Evolutionary conservation across 2,329 filamentous ascomycete genomes (phyloP), one percentile per base, ranked within the genome.

Genomic region (Neofusicoccum laricinum): DNA sequence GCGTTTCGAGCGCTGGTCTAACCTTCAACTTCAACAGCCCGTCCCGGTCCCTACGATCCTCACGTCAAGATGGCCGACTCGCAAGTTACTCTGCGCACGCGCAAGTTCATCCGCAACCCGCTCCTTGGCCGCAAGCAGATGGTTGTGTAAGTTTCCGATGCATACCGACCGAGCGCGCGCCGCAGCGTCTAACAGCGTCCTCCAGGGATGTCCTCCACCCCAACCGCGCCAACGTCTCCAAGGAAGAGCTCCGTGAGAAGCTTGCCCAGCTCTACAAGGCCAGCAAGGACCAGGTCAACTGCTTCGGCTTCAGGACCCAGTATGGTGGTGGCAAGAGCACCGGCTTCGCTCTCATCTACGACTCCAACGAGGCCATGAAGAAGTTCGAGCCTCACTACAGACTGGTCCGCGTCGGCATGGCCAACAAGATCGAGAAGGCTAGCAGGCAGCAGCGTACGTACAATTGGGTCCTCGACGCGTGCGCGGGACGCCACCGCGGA

Each of bases 81-180:
- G 70, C 81, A 82, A 76, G 81, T 84, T 71, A 84, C 81, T 71
- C 75, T 84, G 78, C 81, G 95, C 86, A 99, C 95, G 84, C 94
- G 95, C 91, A 98, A 98, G 88, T 99, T 99, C 91, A 96, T 98
- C 86, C 92, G 93, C 87, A 99, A 99, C 90, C 92, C 95, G 82
- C 92, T 99, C 80, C 90, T 99, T 81, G 92, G 90, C 82, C 91
- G 94, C 83, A 97, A 96, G 89, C 94, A 98, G 90, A 97, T 98
- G 92, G 94, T 97, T 85, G 91, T 97, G 94, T 97, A 92, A 78
- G 76, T 68, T 41, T 75, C 55, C 55, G 55, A 68, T 43, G 51
- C 53, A 36, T 45, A 14, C 32, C 45, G 51, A 53, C 40, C 46
- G 41, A 55, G 14, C 32, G 21, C 57, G 66, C 67, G 67, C 67